Conservation (phyloP, 1,284 basidiomycete genomes). For the Pseudozyma pruni region DNA sequence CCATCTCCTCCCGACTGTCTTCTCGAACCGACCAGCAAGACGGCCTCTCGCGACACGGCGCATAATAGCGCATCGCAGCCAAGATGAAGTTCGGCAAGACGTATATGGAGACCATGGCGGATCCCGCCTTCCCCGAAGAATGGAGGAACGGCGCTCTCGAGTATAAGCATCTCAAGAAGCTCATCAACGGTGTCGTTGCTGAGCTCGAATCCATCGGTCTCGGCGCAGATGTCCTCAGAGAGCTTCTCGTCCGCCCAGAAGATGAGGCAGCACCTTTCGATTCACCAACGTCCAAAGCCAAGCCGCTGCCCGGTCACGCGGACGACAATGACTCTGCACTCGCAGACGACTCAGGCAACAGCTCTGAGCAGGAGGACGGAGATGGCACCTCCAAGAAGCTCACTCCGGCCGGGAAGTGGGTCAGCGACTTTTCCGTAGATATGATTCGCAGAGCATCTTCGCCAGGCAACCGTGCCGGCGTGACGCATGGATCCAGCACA, state of each 20-base stretch:
- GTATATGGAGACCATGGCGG: slow-evolving; percentile 76
- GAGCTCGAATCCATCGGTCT: slow-evolving; percentile 85
- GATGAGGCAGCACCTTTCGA: slow-evolving; percentile 7
- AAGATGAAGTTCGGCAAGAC: slow-evolving; percentile 85
- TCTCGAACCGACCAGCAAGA: too few species aligned
- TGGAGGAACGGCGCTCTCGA: slow-evolving; percentile 82
- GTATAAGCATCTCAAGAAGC: slow-evolving; percentile 90
- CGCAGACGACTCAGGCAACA: slow-evolving; percentile 41
- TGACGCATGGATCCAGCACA: background rate
- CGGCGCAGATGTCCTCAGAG: slow-evolving; percentile 73
- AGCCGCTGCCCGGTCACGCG: slow-evolving; percentile 9
- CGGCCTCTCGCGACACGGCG: too few species aligned
- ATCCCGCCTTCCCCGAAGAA: slow-evolving; percentile 76
- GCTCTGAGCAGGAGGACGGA: slow-evolving; percentile 27
- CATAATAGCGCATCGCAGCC: slow-evolving; percentile 13
- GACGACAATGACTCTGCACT: slow-evolving; percentile 29
- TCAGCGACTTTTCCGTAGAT: slow-evolving; percentile 46
- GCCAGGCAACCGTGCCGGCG: background rate
- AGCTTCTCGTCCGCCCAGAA: slow-evolving; percentile 68
- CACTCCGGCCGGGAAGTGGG: slow-evolving; percentile 43
- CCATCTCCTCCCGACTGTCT: too few species aligned
- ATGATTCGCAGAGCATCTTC: slow-evolving; percentile 36
- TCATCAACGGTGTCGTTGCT: slow-evolving; percentile 84
- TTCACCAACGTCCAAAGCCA: slow-evolving; percentile 11
- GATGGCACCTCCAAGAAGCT: slow-evolving; percentile 10